Evolutionary conservation across 1,284 basidiomycete species (phyloP), one percentile per base, ranked within the genome.

Genomic region (Spongiforma sp.): DNA sequence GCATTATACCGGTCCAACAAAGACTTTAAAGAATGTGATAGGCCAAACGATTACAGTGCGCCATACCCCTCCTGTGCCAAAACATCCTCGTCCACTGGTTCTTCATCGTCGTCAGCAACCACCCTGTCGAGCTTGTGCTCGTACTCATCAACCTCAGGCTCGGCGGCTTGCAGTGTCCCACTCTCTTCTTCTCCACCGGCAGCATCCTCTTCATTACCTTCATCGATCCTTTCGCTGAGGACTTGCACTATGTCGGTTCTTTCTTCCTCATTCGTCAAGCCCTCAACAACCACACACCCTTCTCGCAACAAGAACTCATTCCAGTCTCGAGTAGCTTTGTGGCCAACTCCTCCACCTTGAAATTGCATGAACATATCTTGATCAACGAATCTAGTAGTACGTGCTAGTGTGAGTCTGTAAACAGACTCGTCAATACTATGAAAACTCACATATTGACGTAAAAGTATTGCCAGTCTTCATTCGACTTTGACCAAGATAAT

Each of bases 341-440:
- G 58, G 3, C 58, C 58, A 21, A 59, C 26, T n/a, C 58, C 58
- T 11, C 58, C 58, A 19, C 58, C 58, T 7, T 36, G 33, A 53
- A 34, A 46, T 5, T 36, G 26, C 58, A 52, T 21, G 9, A 53
- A 53, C 28, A 53, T 53, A 8, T 33, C 52, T n/a, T 30, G 4
- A 33, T 53, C 30, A 10, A 53, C 52, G 33, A 53, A 53, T 9
- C 52, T 48, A 48, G 46, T 24, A 17, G 21, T 19, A 48, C 36
- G n/a, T n/a, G n/a, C n/a, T n/a, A n/a, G n/a, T n/a, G n/a, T n/a
- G n/a, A n/a, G n/a, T n/a, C n/a, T n/a, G n/a, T n/a, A n/a, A n/a
- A n/a, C n/a, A n/a, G n/a, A n/a, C 21, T 11, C 8, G 36, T 8
- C 21, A n/a, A 36, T 8, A 26, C 24, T 26, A 48, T 5, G 15